Base-by-base conservation (phyloP, 2,329 filamentous ascomycete species). In the Penicillium sp. region DNA sequence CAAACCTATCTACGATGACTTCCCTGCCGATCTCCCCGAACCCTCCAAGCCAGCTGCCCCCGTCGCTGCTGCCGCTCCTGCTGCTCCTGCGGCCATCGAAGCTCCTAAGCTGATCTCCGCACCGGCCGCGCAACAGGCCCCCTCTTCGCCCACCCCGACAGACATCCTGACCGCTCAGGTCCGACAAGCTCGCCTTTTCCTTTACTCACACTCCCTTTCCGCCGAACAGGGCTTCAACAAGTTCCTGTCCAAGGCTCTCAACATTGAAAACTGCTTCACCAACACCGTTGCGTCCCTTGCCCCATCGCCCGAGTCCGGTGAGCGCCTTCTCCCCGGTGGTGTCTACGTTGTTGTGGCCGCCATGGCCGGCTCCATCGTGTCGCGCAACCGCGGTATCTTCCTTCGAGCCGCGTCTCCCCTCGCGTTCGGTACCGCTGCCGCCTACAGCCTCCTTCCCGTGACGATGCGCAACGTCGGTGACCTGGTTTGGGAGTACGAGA, bases 311-410 rank as follows among this genome's bases (percentile, higher is more conserved):
- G 88, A 93, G 75, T 90, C 86, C 56, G 90, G 89, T 72, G 94
- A 99, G 81, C 86, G 87, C 70, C 83, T 99, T 53, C 87, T 97
- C 76, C 94, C 94, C 32, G 93, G 93, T 24, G 81, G 86, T 55
- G 85, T 97, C 63, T 97, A 97, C 77, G 92, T 97, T 44, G 83
- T 97, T 29, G 92, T 99, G 45, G 88, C 92, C 40, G 87, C 90
- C 66, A 97, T 99, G 92, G 90, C 94, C 34, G 94, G 93, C 64
- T 92, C 86, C 74, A 97, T 99, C 72, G 80, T 97, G 51, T 86
- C 90, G 51, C 86, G 93, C 59, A 95, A 96, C 80, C 87, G 93
- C 65, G 92, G 89, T 74, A 82, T 97, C 59, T 73, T 96, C 58
- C 79, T 99, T 50, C 87, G 94, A 63, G 86, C 88, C 50, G 80